phyloP scores from a whole-genome alignment of 345 rosid genomes.

The Melaleuca quinquenervia region DNA sequence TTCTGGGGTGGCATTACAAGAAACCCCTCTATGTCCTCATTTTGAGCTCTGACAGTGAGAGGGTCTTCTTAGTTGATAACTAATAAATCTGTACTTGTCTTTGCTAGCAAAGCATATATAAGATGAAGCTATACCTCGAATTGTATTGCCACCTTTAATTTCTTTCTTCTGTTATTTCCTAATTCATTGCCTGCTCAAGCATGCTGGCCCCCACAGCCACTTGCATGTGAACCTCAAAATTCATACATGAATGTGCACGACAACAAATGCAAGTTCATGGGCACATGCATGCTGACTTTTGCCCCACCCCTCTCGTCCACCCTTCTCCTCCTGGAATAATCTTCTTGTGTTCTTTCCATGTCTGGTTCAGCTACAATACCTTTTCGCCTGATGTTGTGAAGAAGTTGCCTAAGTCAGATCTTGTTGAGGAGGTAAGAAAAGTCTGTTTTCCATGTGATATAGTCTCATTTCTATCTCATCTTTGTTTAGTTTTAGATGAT shows the following conservation, averaged over 20 bases:
- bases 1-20: neutral
- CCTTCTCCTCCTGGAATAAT: neutral
- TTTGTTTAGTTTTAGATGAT: neutral
- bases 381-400: conserved; percentile 72
- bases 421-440: conserved; percentile 62
- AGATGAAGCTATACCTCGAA: neutral
- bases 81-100: neutral
- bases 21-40: neutral
- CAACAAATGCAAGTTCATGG: neutral
- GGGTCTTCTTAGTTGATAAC: neutral
- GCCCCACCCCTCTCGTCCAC: neutral
- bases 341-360: neutral
- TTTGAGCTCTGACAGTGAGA: neutral
- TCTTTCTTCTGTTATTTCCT: neutral
- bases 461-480: neutral
- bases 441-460: neutral
- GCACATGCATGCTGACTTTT: neutral
- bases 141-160: neutral
- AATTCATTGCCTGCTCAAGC: neutral
- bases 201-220: neutral
- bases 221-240: neutral
- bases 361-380: conserved; percentile 55
- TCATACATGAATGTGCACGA: neutral
- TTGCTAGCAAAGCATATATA: neutral
- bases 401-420: conserved; percentile 73